A percentile compares a stretch with the other conserved stretches of the same genome.
Conservation (phyloP, 164 flowering plant species). For the Platanus orientalis region DNA sequence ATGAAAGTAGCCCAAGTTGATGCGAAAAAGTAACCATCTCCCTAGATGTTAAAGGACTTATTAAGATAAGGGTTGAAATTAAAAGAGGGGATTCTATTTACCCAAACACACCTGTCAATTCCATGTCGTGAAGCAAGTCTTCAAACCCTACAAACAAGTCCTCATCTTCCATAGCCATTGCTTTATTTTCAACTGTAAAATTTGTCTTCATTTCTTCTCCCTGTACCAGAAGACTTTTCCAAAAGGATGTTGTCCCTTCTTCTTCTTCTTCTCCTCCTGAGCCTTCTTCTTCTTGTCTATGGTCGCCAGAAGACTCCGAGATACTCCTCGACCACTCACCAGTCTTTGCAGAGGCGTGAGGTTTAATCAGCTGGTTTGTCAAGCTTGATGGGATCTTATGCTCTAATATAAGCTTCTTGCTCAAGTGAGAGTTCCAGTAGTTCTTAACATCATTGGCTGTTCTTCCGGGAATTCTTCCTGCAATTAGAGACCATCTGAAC, state of each 20-base stretch:
- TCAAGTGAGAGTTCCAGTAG: constrained; percentile 8
- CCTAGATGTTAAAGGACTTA: too few relatives aligned
- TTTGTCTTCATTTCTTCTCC: not conserved
- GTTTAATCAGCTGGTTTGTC: not conserved
- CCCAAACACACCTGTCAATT: not conserved
- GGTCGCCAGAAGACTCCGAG: not conserved
- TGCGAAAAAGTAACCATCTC: too few relatives aligned
- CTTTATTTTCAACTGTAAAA: not conserved
- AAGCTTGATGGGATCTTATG: not conserved
- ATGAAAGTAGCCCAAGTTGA: too few relatives aligned
- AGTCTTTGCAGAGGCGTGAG: not conserved
- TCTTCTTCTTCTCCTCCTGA: not conserved
- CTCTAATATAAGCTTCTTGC: constrained; percentile 3
- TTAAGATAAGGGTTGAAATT: too few relatives aligned
- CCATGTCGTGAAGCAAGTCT: constrained; percentile 6
- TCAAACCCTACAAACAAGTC: constrained; percentile 1
- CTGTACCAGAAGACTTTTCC: constrained; percentile 7
- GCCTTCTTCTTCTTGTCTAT: not conserved
- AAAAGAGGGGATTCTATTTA: too few relatives aligned
- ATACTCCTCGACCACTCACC: not conserved
- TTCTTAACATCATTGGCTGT: constrained; percentile 7
- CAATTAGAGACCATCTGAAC: constrained; percentile 12
- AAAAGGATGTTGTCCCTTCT: not conserved
- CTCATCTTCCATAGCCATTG: not conserved
- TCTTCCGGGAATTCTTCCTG: constrained; percentile 9